Evolutionary conservation across 2,329 filamentous ascomycete genomes (phyloP), one percentile per base, ranked within the genome.

Genomic region (Cladosporium sphaerospermum): DNA sequence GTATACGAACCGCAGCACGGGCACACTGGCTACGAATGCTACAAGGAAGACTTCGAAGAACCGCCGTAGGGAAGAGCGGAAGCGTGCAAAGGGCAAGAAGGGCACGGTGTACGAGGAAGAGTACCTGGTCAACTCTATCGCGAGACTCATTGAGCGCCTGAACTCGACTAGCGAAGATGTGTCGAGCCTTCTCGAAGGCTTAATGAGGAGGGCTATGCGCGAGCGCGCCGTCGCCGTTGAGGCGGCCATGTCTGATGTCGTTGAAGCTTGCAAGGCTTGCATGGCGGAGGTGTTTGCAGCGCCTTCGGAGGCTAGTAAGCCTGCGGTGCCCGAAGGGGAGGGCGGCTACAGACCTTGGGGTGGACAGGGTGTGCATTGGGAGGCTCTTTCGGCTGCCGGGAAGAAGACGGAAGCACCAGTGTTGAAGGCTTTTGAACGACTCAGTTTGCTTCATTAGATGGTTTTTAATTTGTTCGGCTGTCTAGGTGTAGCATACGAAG

Each of bases 71-170:
- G 93, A 99, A 71, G 93, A 99, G 76, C 84, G 95, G 69, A 99
- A 99, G 79, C 83, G 92, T 13, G 93, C 93, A 0, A 78, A 89
- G 7, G 93, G 93, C 19, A 92, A 96, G 69, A 97, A 97, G 75
- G 93, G 93, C 9, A 96, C 89, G 13, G 88, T 99, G 4, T 99
- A 99, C 69, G 93, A 99, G 70, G 92, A 97, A 67, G 93, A 97
- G 70, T 99, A 99, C 69, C 80, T 99, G 4, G 85, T 96, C 54
- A 93, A 91, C 68, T 92, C 86, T 61, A 84, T 97, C 34, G 81
- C 85, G 10, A 78, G 93, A 19, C 77, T 99, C 33, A 81, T 96
- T 11, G 89, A 95, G 68, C 79, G 91, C 34, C 82, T 96, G 18
- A 89, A 91, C 68, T 77, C 76, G 18, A 79, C 85, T 2, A 79